phyloP scores from a whole-genome alignment of 2,329 filamentous ascomycete genomes.

The Hirsutella thompsonii region DNA sequence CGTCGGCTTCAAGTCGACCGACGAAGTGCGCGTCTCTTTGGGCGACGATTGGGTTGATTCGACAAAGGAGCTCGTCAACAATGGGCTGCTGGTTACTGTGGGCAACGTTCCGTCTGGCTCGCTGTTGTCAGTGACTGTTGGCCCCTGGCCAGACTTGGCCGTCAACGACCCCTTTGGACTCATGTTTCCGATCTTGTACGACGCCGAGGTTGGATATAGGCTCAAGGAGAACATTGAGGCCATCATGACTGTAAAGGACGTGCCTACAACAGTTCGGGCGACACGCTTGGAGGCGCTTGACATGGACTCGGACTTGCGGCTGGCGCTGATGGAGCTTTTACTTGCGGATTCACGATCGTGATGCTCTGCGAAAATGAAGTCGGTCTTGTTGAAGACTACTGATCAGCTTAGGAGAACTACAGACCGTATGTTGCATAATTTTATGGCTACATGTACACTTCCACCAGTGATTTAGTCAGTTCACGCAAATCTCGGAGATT shows the following conservation, averaged over 20 bases:
- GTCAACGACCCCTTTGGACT: slow-evolving; percentile 7
- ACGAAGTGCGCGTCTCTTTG: neutral
- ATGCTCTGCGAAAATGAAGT: too few relatives aligned
- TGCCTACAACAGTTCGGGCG: slow-evolving; percentile 3
- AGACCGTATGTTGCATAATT: too few relatives aligned
- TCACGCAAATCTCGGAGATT: too few relatives aligned
- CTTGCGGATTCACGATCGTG: slow-evolving; percentile 7
- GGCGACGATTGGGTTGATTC: neutral
- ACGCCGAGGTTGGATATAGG: slow-evolving; percentile 6
- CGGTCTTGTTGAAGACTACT: too few relatives aligned
- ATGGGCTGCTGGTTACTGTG: slow-evolving; percentile 2
- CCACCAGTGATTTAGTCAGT: too few relatives aligned
- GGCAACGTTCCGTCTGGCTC: slow-evolving; percentile 5
- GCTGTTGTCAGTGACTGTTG: slow-evolving; percentile 4
- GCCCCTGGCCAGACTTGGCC: slow-evolving; percentile 4
- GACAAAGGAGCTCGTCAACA: neutral
- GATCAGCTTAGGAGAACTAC: too few relatives aligned
- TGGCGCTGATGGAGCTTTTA: slow-evolving; percentile 8
- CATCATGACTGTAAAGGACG: slow-evolving; percentile 3
- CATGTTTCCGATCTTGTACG: slow-evolving; percentile 7
- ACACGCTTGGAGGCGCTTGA: slow-evolving; percentile 8
- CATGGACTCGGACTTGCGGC: slow-evolving; percentile 9
- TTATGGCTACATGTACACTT: too few relatives aligned
- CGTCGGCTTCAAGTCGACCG: slow-evolving; percentile 1
- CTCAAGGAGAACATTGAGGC: slow-evolving; percentile 8